Percentiles rank a stretch among this genome's conserved stretches.
These are phyloP conservation scores for Fusarium sp. DNA, from an alignment of 2,329 filamentous ascomycete genomes.

Conservation along the genomic window DNA sequence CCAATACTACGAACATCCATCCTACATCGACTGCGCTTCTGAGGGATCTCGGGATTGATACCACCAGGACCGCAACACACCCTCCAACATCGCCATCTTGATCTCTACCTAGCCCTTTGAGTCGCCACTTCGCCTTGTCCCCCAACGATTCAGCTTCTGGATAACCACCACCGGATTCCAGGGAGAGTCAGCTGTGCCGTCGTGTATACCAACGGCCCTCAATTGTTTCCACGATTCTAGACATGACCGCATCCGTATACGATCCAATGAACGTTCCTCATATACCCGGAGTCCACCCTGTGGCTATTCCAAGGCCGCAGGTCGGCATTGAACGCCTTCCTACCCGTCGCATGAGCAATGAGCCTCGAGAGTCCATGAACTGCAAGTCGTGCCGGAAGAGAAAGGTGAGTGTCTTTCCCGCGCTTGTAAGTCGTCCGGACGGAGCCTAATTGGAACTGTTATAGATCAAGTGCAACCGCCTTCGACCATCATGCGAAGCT, in stretches of 20 bases:
- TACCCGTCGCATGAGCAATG: constrained; percentile 75
- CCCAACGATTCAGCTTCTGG: not conserved
- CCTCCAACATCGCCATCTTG: constrained; percentile 4
- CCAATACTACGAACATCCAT: constrained; percentile 9
- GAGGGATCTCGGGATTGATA: constrained; percentile 21
- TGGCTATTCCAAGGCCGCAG: constrained; percentile 77
- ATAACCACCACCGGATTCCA: not conserved
- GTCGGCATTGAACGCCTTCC: constrained; percentile 85
- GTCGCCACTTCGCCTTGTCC: constrained; percentile 1
- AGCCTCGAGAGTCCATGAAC: constrained; percentile 92
- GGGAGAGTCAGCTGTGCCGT: not conserved
- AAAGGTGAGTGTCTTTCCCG: constrained; percentile 69
- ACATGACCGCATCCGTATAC: constrained; percentile 55
- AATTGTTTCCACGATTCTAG: constrained; percentile 24
- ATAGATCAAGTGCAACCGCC: constrained; percentile 91
- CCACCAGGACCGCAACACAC: constrained; percentile 15
- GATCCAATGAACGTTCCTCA: constrained; percentile 57
- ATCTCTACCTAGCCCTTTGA: constrained; percentile 1
- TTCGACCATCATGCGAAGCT: constrained; percentile 86
- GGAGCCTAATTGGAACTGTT: constrained; percentile 12
- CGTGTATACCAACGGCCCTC: not conserved
- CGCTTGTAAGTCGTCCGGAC: not conserved
- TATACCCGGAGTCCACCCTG: constrained; percentile 58
- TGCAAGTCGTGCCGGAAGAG: constrained; percentile 94
- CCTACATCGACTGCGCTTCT: constrained; percentile 17